Evolutionary conservation across 129 eudicot genomes (phyloP).

Genomic region (Helianthus tuberosus): DNA sequence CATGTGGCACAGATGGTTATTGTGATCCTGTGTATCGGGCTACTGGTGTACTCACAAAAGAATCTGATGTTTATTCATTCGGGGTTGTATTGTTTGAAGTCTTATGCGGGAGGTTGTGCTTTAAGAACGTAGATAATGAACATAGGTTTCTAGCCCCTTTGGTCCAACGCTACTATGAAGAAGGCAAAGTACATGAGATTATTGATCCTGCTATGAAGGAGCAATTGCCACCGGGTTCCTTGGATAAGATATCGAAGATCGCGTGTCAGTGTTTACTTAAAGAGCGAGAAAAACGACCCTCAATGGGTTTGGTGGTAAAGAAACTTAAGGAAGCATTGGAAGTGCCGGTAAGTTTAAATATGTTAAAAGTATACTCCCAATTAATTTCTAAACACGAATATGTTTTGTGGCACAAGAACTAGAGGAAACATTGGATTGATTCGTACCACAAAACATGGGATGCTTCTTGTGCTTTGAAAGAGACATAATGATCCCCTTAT

Average conservation of each 20-base stretch:
- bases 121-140: neutral
- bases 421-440: too few species aligned
- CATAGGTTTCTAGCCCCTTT: neutral
- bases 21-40: neutral
- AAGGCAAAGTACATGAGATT: neutral
- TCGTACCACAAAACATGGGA: too few species aligned
- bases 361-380: neutral
- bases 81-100: constrained; percentile 1
- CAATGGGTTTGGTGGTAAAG: neutral
- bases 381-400: neutral
- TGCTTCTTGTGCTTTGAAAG: too few species aligned
- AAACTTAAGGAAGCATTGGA: neutral
- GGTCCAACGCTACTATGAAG: neutral
- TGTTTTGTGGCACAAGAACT: too few species aligned
- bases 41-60: neutral
- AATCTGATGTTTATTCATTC: neutral
- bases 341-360: neutral
- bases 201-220: neutral
- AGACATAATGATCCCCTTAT: too few species aligned
- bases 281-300: neutral
- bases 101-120: neutral
- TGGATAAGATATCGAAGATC: neutral
- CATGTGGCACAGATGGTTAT: neutral
- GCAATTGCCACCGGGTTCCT: neutral
- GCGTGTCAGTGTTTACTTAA: neutral